Evolutionary conservation across 2,329 filamentous ascomycete genomes (phyloP), one percentile per base, ranked within the genome.

Genomic region (Aspergillus sp.): DNA sequence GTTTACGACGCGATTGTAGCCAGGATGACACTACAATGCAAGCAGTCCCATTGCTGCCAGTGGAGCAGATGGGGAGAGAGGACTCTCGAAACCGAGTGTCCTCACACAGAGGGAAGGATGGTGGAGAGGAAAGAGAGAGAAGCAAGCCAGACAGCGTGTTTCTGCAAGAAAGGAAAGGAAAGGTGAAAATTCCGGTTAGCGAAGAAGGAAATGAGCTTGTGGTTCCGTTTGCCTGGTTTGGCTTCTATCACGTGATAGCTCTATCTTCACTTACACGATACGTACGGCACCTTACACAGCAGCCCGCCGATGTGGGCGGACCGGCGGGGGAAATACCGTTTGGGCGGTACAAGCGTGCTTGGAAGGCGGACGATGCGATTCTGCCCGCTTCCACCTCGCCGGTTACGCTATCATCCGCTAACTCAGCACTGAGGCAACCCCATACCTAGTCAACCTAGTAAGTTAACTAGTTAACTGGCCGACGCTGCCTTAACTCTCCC

Each of bases 21-120:
- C 63, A 70, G 59, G 61, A 60, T 60, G 60, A 63, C 65, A 62
- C 58, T 67, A 67, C 56, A 60, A 66, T 71, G 61, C 66, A 71
- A 71, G 67, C 63, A 72, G 64, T 76, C 72, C 75, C 75, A 77
- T 77, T 66, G 69, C 74, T 75, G 69, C 68, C 64, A 56, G 43
- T 52, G 55, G 59, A 63, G 62, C 63, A 63, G 58, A 49, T 28
- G 60, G 43, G 55, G 48, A 36, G 52, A 63, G 68, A 70, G 68
- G 66, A 69, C 69, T 70, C 69, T 67, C 65, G 66, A 63, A 50
- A 61, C 60, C 63, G 67, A 69, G 66, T 65, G 68, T 63, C 68
- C 61, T 61, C 61, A 60, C 52, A 51, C 32, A 58, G 51, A 50
- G 50, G 50, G 19, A 21, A 28, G 52, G 36, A 54, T 41, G 23